Evolutionary conservation across 2,329 filamentous ascomycete genomes (phyloP).

Genomic region (Tolypocladium pustulatum): DNA sequence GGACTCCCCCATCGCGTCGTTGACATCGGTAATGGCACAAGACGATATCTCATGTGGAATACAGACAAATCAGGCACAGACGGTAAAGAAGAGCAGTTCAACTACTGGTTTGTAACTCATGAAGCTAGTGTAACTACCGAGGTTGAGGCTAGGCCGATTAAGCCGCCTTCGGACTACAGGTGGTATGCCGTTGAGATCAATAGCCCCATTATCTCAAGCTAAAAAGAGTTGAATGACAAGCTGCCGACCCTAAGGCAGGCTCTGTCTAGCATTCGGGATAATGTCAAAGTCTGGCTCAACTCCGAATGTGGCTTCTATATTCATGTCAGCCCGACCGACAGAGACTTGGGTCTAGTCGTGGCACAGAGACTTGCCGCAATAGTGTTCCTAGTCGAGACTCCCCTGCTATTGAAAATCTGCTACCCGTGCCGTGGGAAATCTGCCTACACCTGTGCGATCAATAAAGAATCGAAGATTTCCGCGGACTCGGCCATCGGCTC

Average conservation of each 20-base stretch:
- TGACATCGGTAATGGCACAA: not conserved
- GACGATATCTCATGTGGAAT: not conserved
- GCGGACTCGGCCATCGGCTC: not conserved
- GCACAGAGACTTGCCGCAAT: constrained; percentile 11
- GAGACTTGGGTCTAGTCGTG: constrained; percentile 7
- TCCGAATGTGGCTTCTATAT: constrained; percentile 14
- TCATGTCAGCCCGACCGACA: constrained; percentile 11
- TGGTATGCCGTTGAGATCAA: constrained; percentile 17
- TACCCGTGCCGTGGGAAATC: constrained; percentile 12
- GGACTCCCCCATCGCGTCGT: not conserved
- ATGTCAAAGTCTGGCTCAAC: constrained; percentile 14
- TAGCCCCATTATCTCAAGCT: constrained; percentile 10
- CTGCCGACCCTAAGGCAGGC: constrained; percentile 11
- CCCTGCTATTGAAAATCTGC: constrained; percentile 11
- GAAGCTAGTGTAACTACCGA: not conserved
- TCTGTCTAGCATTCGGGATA: constrained; percentile 7
- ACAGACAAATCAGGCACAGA: not conserved
- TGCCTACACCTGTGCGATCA: constrained; percentile 8
- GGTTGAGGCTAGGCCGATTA: not conserved
- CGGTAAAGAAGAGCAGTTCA: not conserved
- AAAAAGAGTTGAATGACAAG: constrained; percentile 8
- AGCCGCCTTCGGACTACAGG: constrained; percentile 5
- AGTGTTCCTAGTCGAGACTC: constrained; percentile 11
- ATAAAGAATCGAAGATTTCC: constrained; percentile 6
- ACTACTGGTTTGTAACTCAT: not conserved